Evolutionary conservation across 805 yeast species (phyloP).

Genomic region (Yarrowia sp.): DNA sequence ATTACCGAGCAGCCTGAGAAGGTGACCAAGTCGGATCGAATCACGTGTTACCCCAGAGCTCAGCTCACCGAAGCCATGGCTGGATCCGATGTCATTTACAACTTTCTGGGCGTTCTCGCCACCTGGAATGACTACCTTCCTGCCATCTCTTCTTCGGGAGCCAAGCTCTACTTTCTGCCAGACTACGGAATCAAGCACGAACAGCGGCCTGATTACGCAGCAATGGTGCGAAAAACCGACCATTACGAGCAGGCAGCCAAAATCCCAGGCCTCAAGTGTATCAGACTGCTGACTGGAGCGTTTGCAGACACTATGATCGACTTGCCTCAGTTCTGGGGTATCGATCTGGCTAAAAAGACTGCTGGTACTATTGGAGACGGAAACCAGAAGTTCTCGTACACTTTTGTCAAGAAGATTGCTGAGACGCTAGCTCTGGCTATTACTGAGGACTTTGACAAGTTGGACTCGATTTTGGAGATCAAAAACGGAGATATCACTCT

Average conservation of each 20-base stretch:
- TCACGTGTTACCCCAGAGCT: neutral
- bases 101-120: slow-evolving; percentile 25
- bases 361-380: slow-evolving; percentile 14
- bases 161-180: slow-evolving; percentile 15
- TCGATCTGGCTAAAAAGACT: slow-evolving; percentile 2
- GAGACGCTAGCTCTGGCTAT: slow-evolving; percentile 11
- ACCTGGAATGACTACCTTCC: slow-evolving; percentile 14
- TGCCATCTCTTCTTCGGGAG: slow-evolving; percentile 16
- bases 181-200: slow-evolving; percentile 26
- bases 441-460: neutral
- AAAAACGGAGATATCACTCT: slow-evolving; percentile 29
- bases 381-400: slow-evolving; percentile 13
- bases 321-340: slow-evolving; percentile 26
- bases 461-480: slow-evolving; percentile 24
- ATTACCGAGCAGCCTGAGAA: slow-evolving; percentile 20
- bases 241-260: slow-evolving; percentile 19
- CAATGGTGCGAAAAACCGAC: slow-evolving; percentile 28
- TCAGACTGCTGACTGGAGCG: slow-evolving; percentile 29
- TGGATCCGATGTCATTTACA: slow-evolving; percentile 6
- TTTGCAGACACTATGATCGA: slow-evolving; percentile 21
- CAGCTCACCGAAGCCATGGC: slow-evolving; percentile 3
- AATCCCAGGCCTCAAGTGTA: slow-evolving; percentile 12
- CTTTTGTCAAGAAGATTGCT: slow-evolving; percentile 25
- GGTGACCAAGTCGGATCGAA: neutral
- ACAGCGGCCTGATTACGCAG: slow-evolving; percentile 24